Evolutionary conservation across 345 rosid genomes (phyloP).

Genomic region (Sonneratia alba): DNA sequence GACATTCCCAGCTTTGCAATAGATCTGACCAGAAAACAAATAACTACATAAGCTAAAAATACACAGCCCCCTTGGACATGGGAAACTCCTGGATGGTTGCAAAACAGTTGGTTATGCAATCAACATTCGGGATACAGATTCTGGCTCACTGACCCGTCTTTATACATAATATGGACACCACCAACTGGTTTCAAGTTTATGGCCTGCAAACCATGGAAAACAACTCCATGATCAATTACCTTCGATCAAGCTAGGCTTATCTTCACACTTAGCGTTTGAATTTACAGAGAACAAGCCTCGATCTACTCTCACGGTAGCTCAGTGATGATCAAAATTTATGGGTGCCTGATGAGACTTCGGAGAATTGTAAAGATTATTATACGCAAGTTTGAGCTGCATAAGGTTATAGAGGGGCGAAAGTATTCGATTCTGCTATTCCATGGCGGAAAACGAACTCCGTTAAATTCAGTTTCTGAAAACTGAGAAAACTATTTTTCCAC

Average conservation of each 20-base stretch:
- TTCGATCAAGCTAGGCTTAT: not conserved
- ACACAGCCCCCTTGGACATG: no score
- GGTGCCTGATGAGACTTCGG: not conserved
- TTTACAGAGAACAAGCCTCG: not conserved
- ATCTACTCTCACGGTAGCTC: not conserved
- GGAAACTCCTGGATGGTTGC: not conserved
- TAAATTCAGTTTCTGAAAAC: no score
- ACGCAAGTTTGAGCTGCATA: not conserved
- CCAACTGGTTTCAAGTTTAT: slow-evolving; percentile 56
- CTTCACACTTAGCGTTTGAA: not conserved
- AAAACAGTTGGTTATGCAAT: not conserved
- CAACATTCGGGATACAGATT: not conserved
- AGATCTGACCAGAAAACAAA: slow-evolving; percentile 32
- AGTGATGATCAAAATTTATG: not conserved
- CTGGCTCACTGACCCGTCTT: slow-evolving; percentile 40
- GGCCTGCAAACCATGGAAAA: slow-evolving; percentile 40
- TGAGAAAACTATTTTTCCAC: no score
- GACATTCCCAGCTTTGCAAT: slow-evolving; percentile 53
- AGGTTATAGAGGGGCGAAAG: not conserved
- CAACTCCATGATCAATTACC: not conserved
- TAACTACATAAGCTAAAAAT: no score
- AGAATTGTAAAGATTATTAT: not conserved
- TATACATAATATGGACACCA: slow-evolving; percentile 60
- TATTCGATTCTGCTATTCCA: no score
- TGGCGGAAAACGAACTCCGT: no score